phyloP scores from a whole-genome alignment of 2,329 filamentous ascomycete species.

The Teratosphaeria destructans region DNA sequence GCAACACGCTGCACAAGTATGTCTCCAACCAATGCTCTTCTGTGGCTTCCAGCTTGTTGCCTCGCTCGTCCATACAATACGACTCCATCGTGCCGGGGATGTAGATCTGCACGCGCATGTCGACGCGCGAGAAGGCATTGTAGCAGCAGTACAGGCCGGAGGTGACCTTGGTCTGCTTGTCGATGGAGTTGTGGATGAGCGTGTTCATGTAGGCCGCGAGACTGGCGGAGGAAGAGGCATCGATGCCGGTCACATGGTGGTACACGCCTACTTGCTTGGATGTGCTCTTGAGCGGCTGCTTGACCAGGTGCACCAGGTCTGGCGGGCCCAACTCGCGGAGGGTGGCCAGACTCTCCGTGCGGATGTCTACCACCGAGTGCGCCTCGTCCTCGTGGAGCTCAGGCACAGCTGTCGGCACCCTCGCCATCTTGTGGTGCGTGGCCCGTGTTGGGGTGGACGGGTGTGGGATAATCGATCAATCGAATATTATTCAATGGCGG shows the following conservation, averaged over 20 bases:
- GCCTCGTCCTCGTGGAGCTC: slow-evolving; percentile 81
- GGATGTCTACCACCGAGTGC: slow-evolving; percentile 81
- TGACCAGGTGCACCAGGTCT: slow-evolving; percentile 89
- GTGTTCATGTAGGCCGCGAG: slow-evolving; percentile 98
- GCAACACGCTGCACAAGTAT: slow-evolving; percentile 86
- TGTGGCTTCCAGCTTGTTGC: slow-evolving; percentile 84
- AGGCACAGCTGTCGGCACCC: slow-evolving; percentile 22
- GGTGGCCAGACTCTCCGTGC: slow-evolving; percentile 76
- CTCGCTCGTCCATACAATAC: slow-evolving; percentile 94
- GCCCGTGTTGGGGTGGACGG: too few relatives aligned
- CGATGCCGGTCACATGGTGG: slow-evolving; percentile 93
- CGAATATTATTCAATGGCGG: too few relatives aligned
- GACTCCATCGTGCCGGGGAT: slow-evolving; percentile 95
- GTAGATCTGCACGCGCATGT: slow-evolving; percentile 97
- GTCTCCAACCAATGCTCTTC: slow-evolving; percentile 96
- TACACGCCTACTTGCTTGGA: slow-evolving; percentile 69
- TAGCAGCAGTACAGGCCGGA: slow-evolving; percentile 97
- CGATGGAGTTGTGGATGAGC: slow-evolving; percentile 77
- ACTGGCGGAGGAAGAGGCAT: slow-evolving; percentile 94
- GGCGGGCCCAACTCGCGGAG: slow-evolving; percentile 91
- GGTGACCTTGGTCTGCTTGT: slow-evolving; percentile 78
- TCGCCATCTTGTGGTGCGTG: slow-evolving; percentile 1
- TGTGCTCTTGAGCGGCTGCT: slow-evolving; percentile 50
- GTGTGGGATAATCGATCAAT: too few relatives aligned
- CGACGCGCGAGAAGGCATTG: slow-evolving; percentile 95